Base-by-base conservation (phyloP, 2,329 filamentous ascomycete genomes). In the Trichoderma sp. region DNA sequence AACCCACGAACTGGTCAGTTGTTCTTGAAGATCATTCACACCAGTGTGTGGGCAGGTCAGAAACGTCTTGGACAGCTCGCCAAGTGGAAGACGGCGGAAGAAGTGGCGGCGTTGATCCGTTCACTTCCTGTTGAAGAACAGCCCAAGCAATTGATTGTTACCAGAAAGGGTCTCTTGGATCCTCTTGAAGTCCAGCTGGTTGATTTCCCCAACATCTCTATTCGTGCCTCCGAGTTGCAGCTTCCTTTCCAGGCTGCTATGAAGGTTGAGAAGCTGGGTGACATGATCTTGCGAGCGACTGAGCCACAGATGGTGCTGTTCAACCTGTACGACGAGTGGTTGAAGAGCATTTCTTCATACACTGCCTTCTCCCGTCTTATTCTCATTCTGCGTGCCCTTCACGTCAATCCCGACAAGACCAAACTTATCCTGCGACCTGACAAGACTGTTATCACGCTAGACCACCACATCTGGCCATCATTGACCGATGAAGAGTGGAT, bases 271-370 rank as follows among this genome's bases (percentile, higher is more conserved):
- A 99, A 99, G 80, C 87, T 99, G 54, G 96, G 94, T 72, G 96
- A 99, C 81, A 97, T 99, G 94, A 99, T 99, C 74, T 83, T 99
- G 54, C 91, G 94, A 73, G 96, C 95, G 2, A 99, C 95, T 0
- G 95, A 98, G 78, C 95, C 95, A n/a, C 95, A 99, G 81, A 99
- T 99, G 95, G 95, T 99, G 64, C 86, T 99, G 9, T 99, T 98
- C 87, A 99, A 99, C 76, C 84, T 99, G 45, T 99, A 98, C 76
- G 95, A 99, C 75, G 95, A 99, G 79, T 99, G 95, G 95, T 82
- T 98, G 70, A 98, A 98, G 88, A 94, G 91, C 17, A 97, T 99
- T 70, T 98, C 95, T 0, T 97, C 95, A 0, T 99, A 98, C 83
- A 99, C 95, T 7, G 95, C 95, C 5, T 99, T 99, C 83, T 99